Base-by-base conservation (phyloP, 129 eudicot species). In the Kitagawia praeruptora region DNA sequence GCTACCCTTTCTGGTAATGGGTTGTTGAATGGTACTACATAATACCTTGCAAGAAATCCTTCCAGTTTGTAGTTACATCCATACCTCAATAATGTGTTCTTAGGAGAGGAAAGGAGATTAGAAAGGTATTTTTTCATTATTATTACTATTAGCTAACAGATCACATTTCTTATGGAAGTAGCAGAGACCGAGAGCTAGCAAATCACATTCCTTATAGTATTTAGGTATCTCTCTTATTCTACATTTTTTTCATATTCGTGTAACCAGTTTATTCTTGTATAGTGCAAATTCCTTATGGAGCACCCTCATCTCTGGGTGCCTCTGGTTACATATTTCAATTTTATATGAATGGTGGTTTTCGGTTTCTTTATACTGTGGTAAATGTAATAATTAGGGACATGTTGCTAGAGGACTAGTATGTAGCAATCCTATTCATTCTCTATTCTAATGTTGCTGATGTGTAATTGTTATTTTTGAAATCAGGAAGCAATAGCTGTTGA, bases 401-500 rank as follows among this genome's bases (percentile, higher is more conserved):
- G 48, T 40, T 71, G 27, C 13, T 16, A 23, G 28, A 71, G 48
- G 13, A 15, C 75, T 40, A 18, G 13, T 71, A 40, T 27, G 14
- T 19, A 41, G 40, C 73, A 8, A 34, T 14, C 40, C 6, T 25
- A 40, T 38, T 49, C 3, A 23, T 74, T 48, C 18, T 77, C 12
- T 74, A 21, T 56, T 61, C 6, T 61, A 25, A 10, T n/a, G 12
- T 61, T n/a, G 69, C 69, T 61, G 15, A 61, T 75, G 4, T 42
- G 23, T 72, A 69, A 46, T n/a, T 54, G 3, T 18, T 31, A 38
- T 77, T 56, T 75, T 16, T 21, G 16, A 53, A 67, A 38, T 79
- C 86, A 92, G 95, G 97, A 84, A 64, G 80, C 85, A 81, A 78
- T 76, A 74, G 78, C 75, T 81, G 81, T 81, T 82, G 96, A 93